phyloP scores from a whole-genome alignment of 2,329 filamentous ascomycete genomes.

The Paramyrothecium sp. region DNA sequence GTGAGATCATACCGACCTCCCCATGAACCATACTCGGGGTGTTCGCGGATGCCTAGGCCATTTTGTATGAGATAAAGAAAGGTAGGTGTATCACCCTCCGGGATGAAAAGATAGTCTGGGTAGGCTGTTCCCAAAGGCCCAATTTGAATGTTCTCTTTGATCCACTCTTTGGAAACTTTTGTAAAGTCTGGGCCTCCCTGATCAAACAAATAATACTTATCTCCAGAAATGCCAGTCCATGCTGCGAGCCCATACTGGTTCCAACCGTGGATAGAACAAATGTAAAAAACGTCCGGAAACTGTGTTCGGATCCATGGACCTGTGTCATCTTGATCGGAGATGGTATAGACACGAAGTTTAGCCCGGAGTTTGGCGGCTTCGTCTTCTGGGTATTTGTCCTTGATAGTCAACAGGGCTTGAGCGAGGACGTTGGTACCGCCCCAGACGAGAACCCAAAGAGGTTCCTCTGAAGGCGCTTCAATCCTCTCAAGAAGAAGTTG shows the following conservation, averaged over 20 bases:
- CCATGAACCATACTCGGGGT: slow-evolving; percentile 47
- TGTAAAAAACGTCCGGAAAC: slow-evolving; percentile 55
- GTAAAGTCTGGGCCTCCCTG: slow-evolving; percentile 37
- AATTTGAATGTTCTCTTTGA: slow-evolving; percentile 52
- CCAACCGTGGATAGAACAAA: slow-evolving; percentile 54
- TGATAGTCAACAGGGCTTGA: slow-evolving; percentile 40
- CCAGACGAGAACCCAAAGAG: slow-evolving; percentile 53
- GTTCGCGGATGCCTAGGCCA: slow-evolving; percentile 39
- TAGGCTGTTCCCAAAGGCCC: slow-evolving; percentile 41
- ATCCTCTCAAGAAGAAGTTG: slow-evolving; percentile 37
- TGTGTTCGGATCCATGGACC: slow-evolving; percentile 53
- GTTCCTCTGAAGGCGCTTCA: slow-evolving; percentile 22
- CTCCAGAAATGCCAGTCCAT: slow-evolving; percentile 54
- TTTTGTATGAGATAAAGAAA: slow-evolving; percentile 39
- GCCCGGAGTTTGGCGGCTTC: slow-evolving; percentile 33
- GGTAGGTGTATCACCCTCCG: slow-evolving; percentile 52
- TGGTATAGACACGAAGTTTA: slow-evolving; percentile 51
- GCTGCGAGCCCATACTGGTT: slow-evolving; percentile 52
- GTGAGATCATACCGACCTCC: slow-evolving; percentile 42
- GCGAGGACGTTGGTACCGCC: slow-evolving; percentile 53
- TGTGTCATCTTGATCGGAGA: slow-evolving; percentile 59
- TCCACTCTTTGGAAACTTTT: slow-evolving; percentile 48
- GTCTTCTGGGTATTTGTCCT: slow-evolving; percentile 14
- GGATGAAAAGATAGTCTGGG: slow-evolving; percentile 46
- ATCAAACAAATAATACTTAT: slow-evolving; percentile 22